Evolutionary conservation across 2,329 filamentous ascomycete species (phyloP).

Genomic region (Ophiocordyceps camponoti-leonardi): DNA sequence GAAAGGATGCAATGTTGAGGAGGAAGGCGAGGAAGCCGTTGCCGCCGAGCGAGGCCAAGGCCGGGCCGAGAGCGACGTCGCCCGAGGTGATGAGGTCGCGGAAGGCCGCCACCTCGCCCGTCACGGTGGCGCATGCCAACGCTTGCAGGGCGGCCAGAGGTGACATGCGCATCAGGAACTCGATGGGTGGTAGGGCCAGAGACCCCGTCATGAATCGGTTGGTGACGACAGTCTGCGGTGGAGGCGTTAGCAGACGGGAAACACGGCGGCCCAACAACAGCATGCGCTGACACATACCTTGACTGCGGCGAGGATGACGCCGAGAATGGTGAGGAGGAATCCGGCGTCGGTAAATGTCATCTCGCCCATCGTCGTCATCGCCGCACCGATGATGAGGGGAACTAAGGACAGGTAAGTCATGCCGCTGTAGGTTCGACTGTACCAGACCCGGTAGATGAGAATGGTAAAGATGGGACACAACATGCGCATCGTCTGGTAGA

Average conservation of each 20-base stretch:
- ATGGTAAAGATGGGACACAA: slow-evolving; percentile 45
- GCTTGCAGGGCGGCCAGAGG: slow-evolving; percentile 41
- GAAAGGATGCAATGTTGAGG: slow-evolving; percentile 39
- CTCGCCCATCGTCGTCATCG: slow-evolving; percentile 42
- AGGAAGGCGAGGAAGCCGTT: slow-evolving; percentile 38
- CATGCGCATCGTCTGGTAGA: slow-evolving; percentile 47
- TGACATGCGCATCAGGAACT: slow-evolving; percentile 45
- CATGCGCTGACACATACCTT: slow-evolving; percentile 23
- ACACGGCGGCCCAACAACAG: background rate
- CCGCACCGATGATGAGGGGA: slow-evolving; percentile 42
- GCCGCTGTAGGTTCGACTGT: slow-evolving; percentile 33
- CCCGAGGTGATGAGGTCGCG: slow-evolving; percentile 16
- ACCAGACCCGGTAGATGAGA: slow-evolving; percentile 39
- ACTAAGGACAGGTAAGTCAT: slow-evolving; percentile 42
- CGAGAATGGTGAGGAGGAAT: slow-evolving; percentile 35
- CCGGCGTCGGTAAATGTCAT: slow-evolving; percentile 43
- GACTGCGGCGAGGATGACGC: slow-evolving; percentile 34
- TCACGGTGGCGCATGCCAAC: slow-evolving; percentile 29
- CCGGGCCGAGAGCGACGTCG: slow-evolving; percentile 16
- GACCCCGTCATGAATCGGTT: slow-evolving; percentile 48
- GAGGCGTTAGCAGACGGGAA: background rate
- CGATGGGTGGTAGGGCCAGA: slow-evolving; percentile 37
- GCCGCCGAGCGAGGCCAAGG: slow-evolving; percentile 24
- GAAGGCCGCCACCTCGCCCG: slow-evolving; percentile 32
- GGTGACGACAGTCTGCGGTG: slow-evolving; percentile 35